These are phyloP conservation scores for Xylariales sp. DNA, from an alignment of 2,329 filamentous ascomycete species.

Conservation along the genomic window DNA sequence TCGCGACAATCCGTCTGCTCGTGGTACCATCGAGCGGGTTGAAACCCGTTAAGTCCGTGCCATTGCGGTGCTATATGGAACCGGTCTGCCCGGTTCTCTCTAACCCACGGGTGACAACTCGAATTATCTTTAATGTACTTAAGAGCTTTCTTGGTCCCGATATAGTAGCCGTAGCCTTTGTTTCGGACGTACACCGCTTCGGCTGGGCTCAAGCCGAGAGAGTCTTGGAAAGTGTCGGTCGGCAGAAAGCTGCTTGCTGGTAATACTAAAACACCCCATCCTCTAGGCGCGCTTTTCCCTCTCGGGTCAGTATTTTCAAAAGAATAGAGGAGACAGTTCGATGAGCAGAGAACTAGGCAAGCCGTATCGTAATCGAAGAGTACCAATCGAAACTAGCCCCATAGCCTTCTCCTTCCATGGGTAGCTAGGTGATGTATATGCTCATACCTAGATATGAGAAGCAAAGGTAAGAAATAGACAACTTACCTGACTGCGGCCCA, in stretches of 20 bases:
- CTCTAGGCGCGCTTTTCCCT: conserved; percentile 44
- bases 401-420: not conserved
- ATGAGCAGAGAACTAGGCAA: not conserved
- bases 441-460: not conserved
- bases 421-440: not conserved
- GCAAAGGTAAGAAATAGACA: not conserved
- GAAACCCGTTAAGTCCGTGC: not conserved
- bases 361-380: not conserved
- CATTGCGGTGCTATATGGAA: conserved; percentile 21
- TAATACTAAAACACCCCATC: conserved; percentile 63
- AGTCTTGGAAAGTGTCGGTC: conserved; percentile 45
- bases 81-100: conserved; percentile 29
- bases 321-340: conserved; percentile 33
- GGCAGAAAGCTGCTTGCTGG: conserved; percentile 57
- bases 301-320: conserved; percentile 24
- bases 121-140: conserved; percentile 44
- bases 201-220: conserved; percentile 47
- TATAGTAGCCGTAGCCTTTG: conserved; percentile 42
- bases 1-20: not conserved
- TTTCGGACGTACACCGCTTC: conserved; percentile 41
- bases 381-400: not conserved
- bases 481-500: conserved; percentile 17
- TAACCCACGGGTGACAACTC: conserved; percentile 44
- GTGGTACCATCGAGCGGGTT: conserved; percentile 17
- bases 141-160: conserved; percentile 44